These are phyloP conservation scores for Nicotiana tomentosiformis DNA, from an alignment of 257 asterid genomes.

Conservation along the genomic window DNA sequence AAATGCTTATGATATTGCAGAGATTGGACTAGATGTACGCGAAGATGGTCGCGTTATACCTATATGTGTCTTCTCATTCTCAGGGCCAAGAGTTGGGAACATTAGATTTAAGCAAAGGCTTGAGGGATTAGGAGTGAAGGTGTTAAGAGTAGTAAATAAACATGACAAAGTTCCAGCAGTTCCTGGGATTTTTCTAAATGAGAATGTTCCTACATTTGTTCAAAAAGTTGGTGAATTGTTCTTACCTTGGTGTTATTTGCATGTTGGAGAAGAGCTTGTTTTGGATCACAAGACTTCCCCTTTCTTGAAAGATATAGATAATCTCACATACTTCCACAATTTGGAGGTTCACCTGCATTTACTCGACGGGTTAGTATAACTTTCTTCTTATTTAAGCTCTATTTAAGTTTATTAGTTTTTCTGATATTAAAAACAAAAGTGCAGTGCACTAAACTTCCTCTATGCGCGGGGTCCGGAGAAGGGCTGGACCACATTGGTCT, in stretches of 20 bases:
- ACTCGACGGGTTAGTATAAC: slow-evolving; percentile 39
- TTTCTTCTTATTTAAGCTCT: background rate
- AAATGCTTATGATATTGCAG: slow-evolving; percentile 25
- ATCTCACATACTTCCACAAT: slow-evolving; percentile 24
- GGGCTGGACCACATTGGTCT: too few relatives aligned
- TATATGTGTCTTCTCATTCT: slow-evolving; percentile 11
- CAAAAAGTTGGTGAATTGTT: too few relatives aligned
- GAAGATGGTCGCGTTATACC: slow-evolving; percentile 3
- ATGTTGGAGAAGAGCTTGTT: slow-evolving; percentile 26
- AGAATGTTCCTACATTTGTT: too few relatives aligned
- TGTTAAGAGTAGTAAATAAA: slow-evolving; percentile 15
- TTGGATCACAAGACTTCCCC: slow-evolving; percentile 36
- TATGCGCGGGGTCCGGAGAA: too few relatives aligned
- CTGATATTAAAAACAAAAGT: too few relatives aligned
- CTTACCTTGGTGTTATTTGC: background rate
- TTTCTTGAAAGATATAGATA: slow-evolving; percentile 16
- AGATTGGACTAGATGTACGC: slow-evolving; percentile 14
- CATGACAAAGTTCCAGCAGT: slow-evolving; percentile 7
- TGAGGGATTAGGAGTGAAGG: slow-evolving; percentile 14
- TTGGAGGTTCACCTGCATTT: slow-evolving; percentile 43
- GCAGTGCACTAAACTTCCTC: too few relatives aligned
- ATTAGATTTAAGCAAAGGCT: slow-evolving; percentile 13
- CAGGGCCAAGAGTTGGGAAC: slow-evolving; percentile 31
- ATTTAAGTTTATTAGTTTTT: background rate
- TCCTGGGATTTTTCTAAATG: too few relatives aligned